Evolutionary conservation across 1,139 yeast genomes (phyloP).

Genomic region (Zygoascus meyerae): DNA sequence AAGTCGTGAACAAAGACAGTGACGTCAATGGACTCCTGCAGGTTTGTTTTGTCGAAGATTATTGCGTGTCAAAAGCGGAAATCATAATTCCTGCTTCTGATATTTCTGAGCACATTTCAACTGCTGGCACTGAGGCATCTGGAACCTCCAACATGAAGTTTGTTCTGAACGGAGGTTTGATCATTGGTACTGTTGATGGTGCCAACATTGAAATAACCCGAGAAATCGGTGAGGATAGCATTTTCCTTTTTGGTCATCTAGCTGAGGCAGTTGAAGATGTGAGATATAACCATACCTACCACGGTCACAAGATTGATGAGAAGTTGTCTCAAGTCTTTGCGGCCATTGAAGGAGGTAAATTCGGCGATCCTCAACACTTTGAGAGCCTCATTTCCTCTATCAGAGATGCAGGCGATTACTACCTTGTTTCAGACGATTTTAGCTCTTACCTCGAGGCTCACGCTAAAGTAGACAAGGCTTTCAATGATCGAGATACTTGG

Average conservation of each 20-base stretch:
- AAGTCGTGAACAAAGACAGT: constrained; percentile 70
- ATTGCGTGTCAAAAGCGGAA: constrained; percentile 91
- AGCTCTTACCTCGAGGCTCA: constrained; percentile 82
- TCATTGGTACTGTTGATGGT: constrained; percentile 95
- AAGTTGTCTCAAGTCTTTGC: constrained; percentile 57
- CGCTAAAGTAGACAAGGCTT: constrained; percentile 65
- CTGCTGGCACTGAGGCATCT: constrained; percentile 96
- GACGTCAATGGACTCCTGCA: constrained; percentile 72
- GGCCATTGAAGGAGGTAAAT: constrained; percentile 62
- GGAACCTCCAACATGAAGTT: constrained; percentile 97
- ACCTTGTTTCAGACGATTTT: constrained; percentile 84
- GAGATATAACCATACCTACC: constrained; percentile 66
- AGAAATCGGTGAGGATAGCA: constrained; percentile 89
- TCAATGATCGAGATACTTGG: constrained; percentile 65
- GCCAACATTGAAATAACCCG: constrained; percentile 94
- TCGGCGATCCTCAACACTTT: constrained; percentile 69
- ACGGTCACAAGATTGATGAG: constrained; percentile 43
- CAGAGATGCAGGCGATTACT: constrained; percentile 64
- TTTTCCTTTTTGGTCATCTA: constrained; percentile 84
- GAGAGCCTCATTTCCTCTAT: constrained; percentile 63
- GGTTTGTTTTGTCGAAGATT: constrained; percentile 86
- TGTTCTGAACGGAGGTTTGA: constrained; percentile 87
- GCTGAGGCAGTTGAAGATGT: constrained; percentile 85
- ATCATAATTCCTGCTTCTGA: constrained; percentile 87
- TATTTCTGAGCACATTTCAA: constrained; percentile 90